A percentile compares a stretch with the other conserved stretches of the same genome.
These are phyloP conservation scores for Leucosporidium creatinivorum DNA, from an alignment of 768 basidiomycete genomes.

Conservation along the genomic window DNA sequence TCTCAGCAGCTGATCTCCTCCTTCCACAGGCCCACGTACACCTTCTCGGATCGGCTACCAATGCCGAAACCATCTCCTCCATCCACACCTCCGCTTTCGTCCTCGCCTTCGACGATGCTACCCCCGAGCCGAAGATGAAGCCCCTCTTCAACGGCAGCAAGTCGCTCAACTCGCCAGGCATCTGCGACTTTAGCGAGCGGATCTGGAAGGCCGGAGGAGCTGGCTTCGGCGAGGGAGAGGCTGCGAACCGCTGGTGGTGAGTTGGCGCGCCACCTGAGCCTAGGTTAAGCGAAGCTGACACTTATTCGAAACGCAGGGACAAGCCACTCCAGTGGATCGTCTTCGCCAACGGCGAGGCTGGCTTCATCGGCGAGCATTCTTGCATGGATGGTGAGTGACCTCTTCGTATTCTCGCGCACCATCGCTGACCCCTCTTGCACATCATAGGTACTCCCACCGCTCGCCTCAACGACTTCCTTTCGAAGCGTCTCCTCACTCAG, in stretches of 20 bases:
- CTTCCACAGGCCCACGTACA: constrained; percentile 39
- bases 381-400: constrained; percentile 81
- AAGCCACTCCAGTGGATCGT: constrained; percentile 87
- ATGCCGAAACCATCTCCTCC: constrained; percentile 59
- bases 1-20: background rate
- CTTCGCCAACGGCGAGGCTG: constrained; percentile 85
- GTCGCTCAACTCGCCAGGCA: background rate
- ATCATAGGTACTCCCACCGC: constrained; percentile 71
- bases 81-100: constrained; percentile 86
- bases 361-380: constrained; percentile 58
- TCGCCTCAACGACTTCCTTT: constrained; percentile 84
- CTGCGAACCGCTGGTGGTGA: constrained; percentile 73
- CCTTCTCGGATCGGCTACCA: constrained; percentile 46
- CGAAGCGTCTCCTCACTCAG: constrained; percentile 62
- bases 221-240: constrained; percentile 51
- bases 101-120: constrained; percentile 72
- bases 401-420: constrained; percentile 47
- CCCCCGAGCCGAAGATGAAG: constrained; percentile 49
- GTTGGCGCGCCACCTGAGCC: no score
- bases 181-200: constrained; percentile 22
- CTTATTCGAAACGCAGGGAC: no score
- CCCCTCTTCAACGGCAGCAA: background rate
- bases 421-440: background rate
- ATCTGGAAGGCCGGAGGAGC: constrained; percentile 18
- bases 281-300: no score